phyloP scores from a whole-genome alignment of 2,329 filamentous ascomycete species.

The Fusarium multiceps region DNA sequence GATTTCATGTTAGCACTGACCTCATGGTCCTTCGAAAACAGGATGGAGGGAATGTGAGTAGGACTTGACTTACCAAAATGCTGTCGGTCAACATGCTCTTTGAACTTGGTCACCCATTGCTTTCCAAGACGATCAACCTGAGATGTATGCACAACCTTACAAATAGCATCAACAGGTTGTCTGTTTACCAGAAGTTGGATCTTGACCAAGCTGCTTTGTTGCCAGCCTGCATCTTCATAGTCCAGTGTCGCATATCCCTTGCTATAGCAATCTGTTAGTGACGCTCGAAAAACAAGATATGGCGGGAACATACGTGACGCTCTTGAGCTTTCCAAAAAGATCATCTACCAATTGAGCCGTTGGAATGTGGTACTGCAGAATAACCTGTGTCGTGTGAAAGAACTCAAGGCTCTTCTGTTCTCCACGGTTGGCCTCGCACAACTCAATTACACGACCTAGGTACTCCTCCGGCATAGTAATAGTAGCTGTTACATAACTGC shows the following conservation, averaged over 20 bases:
- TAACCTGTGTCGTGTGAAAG: slow-evolving; percentile 92
- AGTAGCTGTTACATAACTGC: slow-evolving; percentile 78
- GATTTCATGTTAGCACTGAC: background rate
- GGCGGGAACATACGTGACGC: slow-evolving; percentile 68
- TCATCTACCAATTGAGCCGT: slow-evolving; percentile 93
- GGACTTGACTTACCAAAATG: slow-evolving; percentile 73
- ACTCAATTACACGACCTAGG: slow-evolving; percentile 91
- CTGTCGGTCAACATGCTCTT: slow-evolving; percentile 93
- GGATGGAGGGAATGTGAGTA: background rate
- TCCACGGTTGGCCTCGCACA: slow-evolving; percentile 90
- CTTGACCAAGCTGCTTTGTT: slow-evolving; percentile 82
- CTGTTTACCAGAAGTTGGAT: slow-evolving; percentile 95
- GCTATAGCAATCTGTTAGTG: slow-evolving; percentile 40
- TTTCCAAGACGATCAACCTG: slow-evolving; percentile 85
- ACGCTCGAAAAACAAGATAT: background rate
- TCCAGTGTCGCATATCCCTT: slow-evolving; percentile 97
- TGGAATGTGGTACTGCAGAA: slow-evolving; percentile 91
- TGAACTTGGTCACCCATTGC: slow-evolving; percentile 94
- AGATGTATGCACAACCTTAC: slow-evolving; percentile 85
- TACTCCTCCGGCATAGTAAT: slow-evolving; percentile 95
- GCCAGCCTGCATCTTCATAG: slow-evolving; percentile 95
- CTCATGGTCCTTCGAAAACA: background rate
- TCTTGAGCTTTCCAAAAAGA: slow-evolving; percentile 96
- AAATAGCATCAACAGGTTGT: slow-evolving; percentile 90
- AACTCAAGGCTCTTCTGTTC: slow-evolving; percentile 89